Conservation (phyloP, 768 basidiomycete species). For the Lepiota brunneoincarnata region DNA sequence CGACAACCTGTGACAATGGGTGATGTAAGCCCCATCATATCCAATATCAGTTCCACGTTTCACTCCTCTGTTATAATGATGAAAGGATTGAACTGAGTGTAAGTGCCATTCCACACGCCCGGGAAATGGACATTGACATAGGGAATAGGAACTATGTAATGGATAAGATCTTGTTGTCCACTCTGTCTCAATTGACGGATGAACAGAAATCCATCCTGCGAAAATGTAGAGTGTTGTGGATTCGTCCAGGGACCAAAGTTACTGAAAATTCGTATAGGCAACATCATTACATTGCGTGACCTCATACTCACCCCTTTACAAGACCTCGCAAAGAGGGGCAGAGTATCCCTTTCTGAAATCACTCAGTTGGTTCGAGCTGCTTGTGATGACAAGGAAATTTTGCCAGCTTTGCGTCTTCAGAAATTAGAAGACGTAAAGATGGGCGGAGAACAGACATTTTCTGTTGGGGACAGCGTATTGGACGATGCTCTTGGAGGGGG, state of each 20-base stretch:
- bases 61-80: too few relatives aligned
- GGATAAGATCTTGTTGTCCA: slow-evolving; percentile 8
- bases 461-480: slow-evolving; percentile 71
- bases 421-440: slow-evolving; percentile 37
- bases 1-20: too few relatives aligned
- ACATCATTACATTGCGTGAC: slow-evolving; percentile 44
- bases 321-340: slow-evolving; percentile 58
- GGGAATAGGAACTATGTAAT: slow-evolving; percentile 7
- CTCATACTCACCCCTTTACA: slow-evolving; percentile 45
- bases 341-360: slow-evolving; percentile 45
- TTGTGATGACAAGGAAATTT: slow-evolving; percentile 33
- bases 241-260: not conserved
- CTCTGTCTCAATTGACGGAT: slow-evolving; percentile 11
- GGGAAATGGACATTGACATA: not conserved
- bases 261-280: slow-evolving; percentile 33
- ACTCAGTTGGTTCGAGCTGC: slow-evolving; percentile 48
- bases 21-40: too few relatives aligned
- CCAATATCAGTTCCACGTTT: too few relatives aligned
- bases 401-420: slow-evolving; percentile 30
- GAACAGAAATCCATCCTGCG: slow-evolving; percentile 23
- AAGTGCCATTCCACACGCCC: not conserved
- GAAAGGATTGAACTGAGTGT: too few relatives aligned
- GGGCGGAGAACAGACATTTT: slow-evolving; percentile 47
- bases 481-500: slow-evolving; percentile 79
- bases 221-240: slow-evolving; percentile 24